A percentile compares a stretch with the other conserved stretches of the same genome.
These are phyloP conservation scores for Bauhinia variegata DNA, from an alignment of 306 rosid genomes.

Conservation along the genomic window DNA sequence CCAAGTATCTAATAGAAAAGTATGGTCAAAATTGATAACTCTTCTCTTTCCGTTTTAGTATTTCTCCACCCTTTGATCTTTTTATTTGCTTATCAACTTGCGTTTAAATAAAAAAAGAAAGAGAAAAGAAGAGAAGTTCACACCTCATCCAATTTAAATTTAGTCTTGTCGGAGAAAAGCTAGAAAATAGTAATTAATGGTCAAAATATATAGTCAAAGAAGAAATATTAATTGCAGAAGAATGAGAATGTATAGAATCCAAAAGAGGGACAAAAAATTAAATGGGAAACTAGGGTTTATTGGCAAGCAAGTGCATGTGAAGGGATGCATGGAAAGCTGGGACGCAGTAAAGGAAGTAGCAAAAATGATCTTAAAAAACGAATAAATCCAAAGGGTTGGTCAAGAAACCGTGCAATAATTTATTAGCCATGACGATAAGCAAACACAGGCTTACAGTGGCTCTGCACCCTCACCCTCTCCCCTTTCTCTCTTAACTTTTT, in stretches of 20 bases:
- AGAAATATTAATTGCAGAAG: not conserved
- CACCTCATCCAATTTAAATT: too few relatives aligned
- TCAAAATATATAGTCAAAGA: constrained; percentile 7
- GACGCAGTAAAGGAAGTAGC: constrained; percentile 51
- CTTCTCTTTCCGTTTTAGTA: not conserved
- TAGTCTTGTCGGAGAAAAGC: constrained; percentile 1
- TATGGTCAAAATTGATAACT: constrained; percentile 4
- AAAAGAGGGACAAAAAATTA: not conserved
- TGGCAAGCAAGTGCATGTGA: constrained; percentile 67
- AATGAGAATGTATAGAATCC: constrained; percentile 3
- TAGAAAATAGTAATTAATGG: constrained; percentile 5
- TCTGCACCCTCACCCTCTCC: constrained; percentile 25
- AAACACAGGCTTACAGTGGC: constrained; percentile 54
- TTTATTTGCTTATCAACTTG: too few relatives aligned
- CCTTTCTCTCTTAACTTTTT: constrained; percentile 35
- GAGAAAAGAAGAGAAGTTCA: too few relatives aligned
- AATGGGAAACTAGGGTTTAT: constrained; percentile 34
- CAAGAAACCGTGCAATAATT: constrained; percentile 60
- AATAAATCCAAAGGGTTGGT: constrained; percentile 60
- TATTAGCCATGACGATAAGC: constrained; percentile 62
- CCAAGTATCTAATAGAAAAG: constrained; percentile 5
- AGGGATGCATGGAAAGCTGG: constrained; percentile 73
- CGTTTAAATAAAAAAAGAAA: too few relatives aligned
- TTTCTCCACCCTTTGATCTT: not conserved
- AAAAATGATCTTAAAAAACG: constrained; percentile 39